These are phyloP conservation scores for Komagataella pastoris DNA, from an alignment of 805 yeast species.

Conservation along the genomic window DNA sequence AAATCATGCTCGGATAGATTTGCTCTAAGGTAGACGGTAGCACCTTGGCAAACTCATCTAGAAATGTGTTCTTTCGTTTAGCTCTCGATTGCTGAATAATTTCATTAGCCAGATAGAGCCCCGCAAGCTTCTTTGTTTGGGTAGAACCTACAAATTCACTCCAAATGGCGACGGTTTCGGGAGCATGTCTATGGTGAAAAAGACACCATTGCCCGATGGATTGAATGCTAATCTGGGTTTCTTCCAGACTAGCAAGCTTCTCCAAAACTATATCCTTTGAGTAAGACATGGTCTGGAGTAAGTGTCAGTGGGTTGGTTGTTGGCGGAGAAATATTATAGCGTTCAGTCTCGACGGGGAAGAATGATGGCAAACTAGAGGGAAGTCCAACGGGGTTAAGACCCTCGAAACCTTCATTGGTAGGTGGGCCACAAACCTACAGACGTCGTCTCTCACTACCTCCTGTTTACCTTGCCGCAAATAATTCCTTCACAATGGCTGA, in stretches of 20 bases:
- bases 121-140: constrained; percentile 32
- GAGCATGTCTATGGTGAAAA: constrained; percentile 50
- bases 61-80: constrained; percentile 42
- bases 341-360: not conserved
- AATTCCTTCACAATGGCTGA: constrained; percentile 39
- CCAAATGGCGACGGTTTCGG: constrained; percentile 42
- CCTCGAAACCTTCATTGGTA: not conserved
- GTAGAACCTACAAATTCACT: constrained; percentile 18
- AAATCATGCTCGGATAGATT: constrained; percentile 18
- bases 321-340: not conserved
- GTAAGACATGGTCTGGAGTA: constrained; percentile 27
- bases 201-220: constrained; percentile 61
- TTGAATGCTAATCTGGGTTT: constrained; percentile 62
- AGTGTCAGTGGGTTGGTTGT: not conserved
- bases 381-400: not conserved
- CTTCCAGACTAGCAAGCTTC: constrained; percentile 34
- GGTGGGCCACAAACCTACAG: not conserved
- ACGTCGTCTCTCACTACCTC: not conserved
- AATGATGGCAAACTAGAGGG: not conserved
- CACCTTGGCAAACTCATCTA: constrained; percentile 39
- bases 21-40: constrained; percentile 26
- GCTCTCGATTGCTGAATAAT: constrained; percentile 69
- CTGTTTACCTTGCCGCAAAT: not conserved
- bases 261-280: constrained; percentile 33
- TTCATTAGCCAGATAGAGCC: constrained; percentile 68